Conservation (phyloP, 2,329 filamentous ascomycete species). For the Biscogniauxia sp. region DNA sequence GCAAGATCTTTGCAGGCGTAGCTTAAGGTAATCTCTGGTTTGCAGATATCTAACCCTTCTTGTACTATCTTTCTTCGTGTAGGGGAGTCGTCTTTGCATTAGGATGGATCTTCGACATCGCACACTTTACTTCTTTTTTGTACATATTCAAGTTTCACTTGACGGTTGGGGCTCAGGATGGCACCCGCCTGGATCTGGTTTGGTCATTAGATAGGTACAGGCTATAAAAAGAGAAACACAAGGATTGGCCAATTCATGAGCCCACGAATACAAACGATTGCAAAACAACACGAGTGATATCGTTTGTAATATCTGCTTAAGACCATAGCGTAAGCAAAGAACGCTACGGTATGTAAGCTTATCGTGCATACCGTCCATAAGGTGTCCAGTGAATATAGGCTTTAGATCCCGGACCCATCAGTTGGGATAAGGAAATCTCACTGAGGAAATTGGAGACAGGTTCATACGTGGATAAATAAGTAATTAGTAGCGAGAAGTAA, state of each 20-base stretch:
- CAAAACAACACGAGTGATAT: neutral
- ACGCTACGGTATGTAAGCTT: too few species aligned
- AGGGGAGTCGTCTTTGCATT: constrained; percentile 7
- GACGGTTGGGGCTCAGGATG: neutral
- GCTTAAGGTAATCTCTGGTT: constrained; percentile 19
- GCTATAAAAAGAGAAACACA: neutral
- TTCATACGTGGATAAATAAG: neutral
- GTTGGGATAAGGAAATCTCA: neutral
- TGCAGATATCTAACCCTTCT: constrained; percentile 11
- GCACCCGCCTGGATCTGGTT: neutral
- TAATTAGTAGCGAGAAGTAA: neutral
- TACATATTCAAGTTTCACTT: constrained; percentile 15
- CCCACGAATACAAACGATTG: constrained; percentile 7
- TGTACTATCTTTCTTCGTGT: constrained; percentile 14
- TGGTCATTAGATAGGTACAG: neutral
- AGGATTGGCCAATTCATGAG: constrained; percentile 17
- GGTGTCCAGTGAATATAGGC: too few species aligned
- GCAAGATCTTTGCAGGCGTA: constrained; percentile 48
- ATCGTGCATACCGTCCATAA: too few species aligned
- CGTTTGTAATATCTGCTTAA: neutral
- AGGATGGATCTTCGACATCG: constrained; percentile 2
- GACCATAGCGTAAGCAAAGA: neutral
- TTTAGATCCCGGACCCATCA: neutral
- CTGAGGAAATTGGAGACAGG: too few species aligned
- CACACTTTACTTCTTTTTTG: constrained; percentile 18